Evolutionary conservation across 75 land plant species (phyloP), one percentile per base, ranked within the genome.

Genomic region (Cryptomeria japonica): DNA sequence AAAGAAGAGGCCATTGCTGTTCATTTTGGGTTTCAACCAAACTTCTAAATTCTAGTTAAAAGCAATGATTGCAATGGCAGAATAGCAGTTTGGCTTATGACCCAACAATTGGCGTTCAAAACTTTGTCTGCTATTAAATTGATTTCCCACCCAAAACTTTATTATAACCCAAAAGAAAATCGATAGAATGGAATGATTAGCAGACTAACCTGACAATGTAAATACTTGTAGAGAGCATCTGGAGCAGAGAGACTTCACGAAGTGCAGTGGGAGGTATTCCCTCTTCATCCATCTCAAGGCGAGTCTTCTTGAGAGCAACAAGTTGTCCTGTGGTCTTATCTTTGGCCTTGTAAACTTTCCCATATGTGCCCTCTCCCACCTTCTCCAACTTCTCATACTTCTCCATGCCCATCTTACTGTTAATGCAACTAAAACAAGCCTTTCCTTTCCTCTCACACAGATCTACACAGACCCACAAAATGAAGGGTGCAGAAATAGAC

Each of bases 231-330:
- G 98, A 96, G 61, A 97, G 98, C 94, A 95, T 90, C 78, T 95
- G 95, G 83, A 97, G 94, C 55, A 96, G 91, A 10, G 98, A 96
- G 76, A 97, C 90, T 90, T 97, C 98, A 37, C 98, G 96, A 76
- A 97, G 94, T 2, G 98, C 94, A 28, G 96, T 97, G 51, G 98
- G 95, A n/a, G 99, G 98, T 15, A 96, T 92, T 36, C 99, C 98
- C 85, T 96, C 98, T 86, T 96, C 97, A 87, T 92, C 95, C 95
- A 93, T 95, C 77, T 95, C 96, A 61, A 96, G 88, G 28, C 95
- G 84, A 38, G 96, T 94, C 92, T 94, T 94, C 95, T 96, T 96
- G 80, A 96, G 91, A 28, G 97, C 97, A n/a, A 96, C 97, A 42
- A 96, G 76, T 80, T 90, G 94, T 22, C 97, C 97, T 0, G 94